phyloP scores from a whole-genome alignment of 371 early-diverging fungal genomes.

The Neoconidiobolus thromboides region DNA sequence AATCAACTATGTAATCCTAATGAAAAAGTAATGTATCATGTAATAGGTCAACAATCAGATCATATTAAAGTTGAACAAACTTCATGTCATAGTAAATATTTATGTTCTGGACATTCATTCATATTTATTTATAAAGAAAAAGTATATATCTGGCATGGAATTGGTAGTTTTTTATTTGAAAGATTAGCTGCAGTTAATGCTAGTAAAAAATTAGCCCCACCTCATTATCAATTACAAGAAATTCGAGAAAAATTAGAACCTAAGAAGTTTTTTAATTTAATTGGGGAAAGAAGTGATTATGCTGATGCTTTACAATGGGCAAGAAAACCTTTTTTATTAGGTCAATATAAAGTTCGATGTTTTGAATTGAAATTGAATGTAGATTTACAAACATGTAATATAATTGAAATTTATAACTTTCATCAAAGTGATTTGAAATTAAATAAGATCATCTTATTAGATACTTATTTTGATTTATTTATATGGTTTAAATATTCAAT shows the following conservation, averaged over 20 bases:
- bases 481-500: background rate
- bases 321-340: constrained; percentile 3
- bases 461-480: constrained; percentile 7
- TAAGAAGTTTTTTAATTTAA: background rate
- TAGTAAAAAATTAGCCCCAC: background rate
- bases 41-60: background rate
- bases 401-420: background rate
- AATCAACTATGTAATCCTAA: too few species aligned
- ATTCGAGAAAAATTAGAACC: constrained; percentile 6
- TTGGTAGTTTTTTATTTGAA: constrained; percentile 5
- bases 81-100: background rate
- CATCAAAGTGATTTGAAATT: constrained; percentile 2
- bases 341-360: background rate
- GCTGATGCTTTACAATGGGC: constrained; percentile 8
- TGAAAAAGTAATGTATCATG: constrained; percentile 3
- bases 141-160: constrained; percentile 6
- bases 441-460: background rate
- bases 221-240: background rate
- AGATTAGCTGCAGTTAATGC: constrained; percentile 6
- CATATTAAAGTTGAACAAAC: constrained; percentile 1
- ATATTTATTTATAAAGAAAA: background rate
- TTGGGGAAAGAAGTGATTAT: background rate
- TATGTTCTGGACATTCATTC: constrained; percentile 6
- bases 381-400: background rate
- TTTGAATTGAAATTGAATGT: background rate